Base-by-base conservation (phyloP, 441 rosid genomes). In the Populus hybrid region DNA sequence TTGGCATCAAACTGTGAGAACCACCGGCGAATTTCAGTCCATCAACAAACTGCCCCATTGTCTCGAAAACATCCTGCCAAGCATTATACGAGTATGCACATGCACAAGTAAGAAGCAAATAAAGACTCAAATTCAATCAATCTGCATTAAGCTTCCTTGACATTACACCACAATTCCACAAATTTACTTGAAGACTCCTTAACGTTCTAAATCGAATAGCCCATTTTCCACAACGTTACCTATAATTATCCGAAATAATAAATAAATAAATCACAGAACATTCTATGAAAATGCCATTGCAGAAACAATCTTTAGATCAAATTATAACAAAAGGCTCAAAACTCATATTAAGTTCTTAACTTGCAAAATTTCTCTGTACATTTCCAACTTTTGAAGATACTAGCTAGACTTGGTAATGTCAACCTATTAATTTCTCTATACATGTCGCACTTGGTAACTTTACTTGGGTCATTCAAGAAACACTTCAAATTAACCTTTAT, bases 1-100 rank as follows among this genome's bases (percentile, higher is more conserved):
- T 95, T 0, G 97, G 92, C 87, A 92, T 87, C 28, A 92, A 86
- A 86, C 95, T 91, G 76, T 90, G 79, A 4, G 99, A 92, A 30
- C 97, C 97, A 69, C 95, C 98, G 0, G 95, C 87, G 78, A 95
- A 92, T 85, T 94, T 95, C 85, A 94, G 75, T 6, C 99, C 98
- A 77, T 94, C 98, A 42, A 95, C 97, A 78, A 92, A 94, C 12
- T 90, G 91, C 26, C 97, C 99, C 92, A 84, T 90, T 20, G 93
- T 89, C 77, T 92, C 94, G 12, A 95, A 94, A 5, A 94, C 83
- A 70, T 91, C 97, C 98, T 94, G 82, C 78, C 73, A 79, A 71
- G 72, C 42, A 72, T 18, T 28, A 77, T 1, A 24, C 12, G 9
- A 2, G 18, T 24, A 18, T 69, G 74, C 59, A 53, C 5, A 12